Evolutionary conservation across 179 eudicot genomes (phyloP).

Genomic region (Amaranthus tricolor): DNA sequence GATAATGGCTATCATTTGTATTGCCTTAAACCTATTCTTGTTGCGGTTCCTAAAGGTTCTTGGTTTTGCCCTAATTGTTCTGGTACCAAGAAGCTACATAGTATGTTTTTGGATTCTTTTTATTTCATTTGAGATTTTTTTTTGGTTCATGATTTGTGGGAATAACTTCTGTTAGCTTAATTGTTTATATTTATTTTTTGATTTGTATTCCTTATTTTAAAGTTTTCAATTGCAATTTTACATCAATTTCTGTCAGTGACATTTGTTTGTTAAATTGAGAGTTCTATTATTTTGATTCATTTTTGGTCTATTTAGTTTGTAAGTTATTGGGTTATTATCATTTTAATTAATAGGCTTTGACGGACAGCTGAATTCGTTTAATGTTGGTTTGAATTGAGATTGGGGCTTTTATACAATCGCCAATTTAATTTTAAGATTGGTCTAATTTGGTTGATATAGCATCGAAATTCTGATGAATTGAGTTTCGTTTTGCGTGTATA

Average conservation of each 20-base stretch:
- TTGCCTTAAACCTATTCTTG: conserved; percentile 65
- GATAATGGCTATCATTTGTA: conserved; percentile 62
- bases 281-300: too few species aligned
- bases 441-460: neutral
- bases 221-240: too few species aligned
- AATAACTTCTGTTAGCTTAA: neutral
- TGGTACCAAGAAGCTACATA: conserved; percentile 24
- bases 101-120: conserved; percentile 26
- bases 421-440: neutral
- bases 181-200: neutral
- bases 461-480: neutral
- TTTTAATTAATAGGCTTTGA: neutral
- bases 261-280: too few species aligned
- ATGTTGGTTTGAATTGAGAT: neutral
- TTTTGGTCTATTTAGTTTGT: too few species aligned
- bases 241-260: too few species aligned
- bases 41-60: conserved; percentile 51
- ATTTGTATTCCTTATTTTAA: too few species aligned
- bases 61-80: conserved; percentile 67
- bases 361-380: neutral
- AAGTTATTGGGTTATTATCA: neutral
- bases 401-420: conserved; percentile 1
- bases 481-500: neutral
- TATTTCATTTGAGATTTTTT: neutral
- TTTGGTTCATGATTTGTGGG: neutral